Evolutionary conservation across 441 rosid species (phyloP).

Genomic region (Raphanus hybrid): DNA sequence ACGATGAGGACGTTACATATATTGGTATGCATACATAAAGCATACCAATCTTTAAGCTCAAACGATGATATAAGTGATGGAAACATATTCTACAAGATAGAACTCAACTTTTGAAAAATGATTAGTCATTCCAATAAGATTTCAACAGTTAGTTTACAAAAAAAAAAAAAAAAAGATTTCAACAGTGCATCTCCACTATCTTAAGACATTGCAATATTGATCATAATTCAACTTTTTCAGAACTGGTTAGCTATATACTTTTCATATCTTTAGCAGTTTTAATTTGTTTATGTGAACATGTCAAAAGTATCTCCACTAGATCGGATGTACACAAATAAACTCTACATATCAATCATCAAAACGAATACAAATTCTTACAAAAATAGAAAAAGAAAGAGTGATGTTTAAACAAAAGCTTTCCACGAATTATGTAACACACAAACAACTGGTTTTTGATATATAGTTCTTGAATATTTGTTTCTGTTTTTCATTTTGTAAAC

Average conservation of each 20-base stretch:
- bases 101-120: neutral
- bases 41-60: neutral
- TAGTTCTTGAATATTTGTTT: neutral
- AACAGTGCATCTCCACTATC: slow-evolving; percentile 27
- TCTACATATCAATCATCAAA: slow-evolving; percentile 15
- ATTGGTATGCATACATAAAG: neutral
- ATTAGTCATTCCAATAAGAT: slow-evolving; percentile 22
- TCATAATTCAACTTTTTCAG: neutral
- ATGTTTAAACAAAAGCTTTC: slow-evolving; percentile 30
- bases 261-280: neutral
- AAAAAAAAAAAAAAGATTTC: too few species aligned
- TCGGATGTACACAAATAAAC: slow-evolving; percentile 9
- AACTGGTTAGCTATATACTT: slow-evolving; percentile 1
- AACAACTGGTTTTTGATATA: neutral
- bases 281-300: neutral
- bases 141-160: neutral
- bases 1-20: neutral
- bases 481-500: neutral
- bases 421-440: slow-evolving; percentile 15
- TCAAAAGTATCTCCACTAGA: neutral
- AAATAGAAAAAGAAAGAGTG: slow-evolving; percentile 16
- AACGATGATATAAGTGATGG: neutral
- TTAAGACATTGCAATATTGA: neutral
- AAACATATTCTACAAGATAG: neutral
- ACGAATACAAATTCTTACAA: slow-evolving; percentile 21